Evolutionary conservation across 139 green algal species (phyloP).

Genomic region (Micromonas commoda): DNA sequence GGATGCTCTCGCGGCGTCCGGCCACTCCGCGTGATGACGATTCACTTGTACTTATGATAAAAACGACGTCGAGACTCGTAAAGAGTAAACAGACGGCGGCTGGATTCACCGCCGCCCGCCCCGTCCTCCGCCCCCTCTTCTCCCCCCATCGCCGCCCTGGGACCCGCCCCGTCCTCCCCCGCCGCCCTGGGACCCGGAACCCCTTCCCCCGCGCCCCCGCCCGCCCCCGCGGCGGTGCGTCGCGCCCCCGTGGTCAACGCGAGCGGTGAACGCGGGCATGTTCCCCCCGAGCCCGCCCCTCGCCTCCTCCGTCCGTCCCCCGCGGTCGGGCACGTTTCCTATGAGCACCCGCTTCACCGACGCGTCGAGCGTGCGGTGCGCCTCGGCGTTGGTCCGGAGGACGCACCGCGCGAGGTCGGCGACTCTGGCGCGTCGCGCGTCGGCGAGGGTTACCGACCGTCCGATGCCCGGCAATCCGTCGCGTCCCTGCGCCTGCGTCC

Average conservation of each 20-base stretch:
- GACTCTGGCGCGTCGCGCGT: background rate
- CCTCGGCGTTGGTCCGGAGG: background rate
- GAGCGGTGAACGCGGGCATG: background rate
- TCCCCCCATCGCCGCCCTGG: background rate
- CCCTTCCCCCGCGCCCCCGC: background rate
- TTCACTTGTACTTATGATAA: background rate
- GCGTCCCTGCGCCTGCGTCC: background rate
- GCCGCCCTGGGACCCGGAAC: background rate
- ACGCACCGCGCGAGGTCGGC: background rate
- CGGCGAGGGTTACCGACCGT: background rate
- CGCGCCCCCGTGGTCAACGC: background rate
- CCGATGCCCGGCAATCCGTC: background rate
- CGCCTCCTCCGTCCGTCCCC: background rate
- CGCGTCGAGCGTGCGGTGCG: background rate
- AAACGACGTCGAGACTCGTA: background rate
- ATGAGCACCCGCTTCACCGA: background rate
- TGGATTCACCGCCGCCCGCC: background rate
- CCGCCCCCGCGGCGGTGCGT: background rate
- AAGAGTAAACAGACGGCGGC: background rate
- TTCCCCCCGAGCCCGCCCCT: background rate
- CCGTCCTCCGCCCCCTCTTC: background rate
- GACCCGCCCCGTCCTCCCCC: background rate
- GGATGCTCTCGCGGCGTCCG: background rate
- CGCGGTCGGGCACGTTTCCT: constrained; percentile 7
- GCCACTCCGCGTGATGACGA: background rate